Evolutionary conservation across 208 protist genomes (phyloP), one percentile per base, ranked within the genome.

Genomic region (Acanthamoeba quina): DNA sequence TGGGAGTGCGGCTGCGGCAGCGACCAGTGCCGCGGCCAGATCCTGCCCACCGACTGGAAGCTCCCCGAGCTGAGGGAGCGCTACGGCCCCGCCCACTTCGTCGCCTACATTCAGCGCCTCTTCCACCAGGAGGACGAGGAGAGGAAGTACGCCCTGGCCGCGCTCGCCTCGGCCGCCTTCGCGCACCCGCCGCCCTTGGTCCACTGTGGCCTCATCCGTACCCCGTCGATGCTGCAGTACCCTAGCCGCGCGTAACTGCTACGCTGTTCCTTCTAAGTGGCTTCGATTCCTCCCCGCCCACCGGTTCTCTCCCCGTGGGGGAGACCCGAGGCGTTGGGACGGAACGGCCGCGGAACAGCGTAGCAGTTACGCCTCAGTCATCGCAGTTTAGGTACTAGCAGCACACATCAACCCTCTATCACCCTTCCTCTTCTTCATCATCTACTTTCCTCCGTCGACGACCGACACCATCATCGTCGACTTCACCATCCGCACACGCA

Each of bases 201-300:
- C 26, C 49, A 86, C 49, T 86, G 78, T 17, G 78, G 78, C 70
- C n/a, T 29, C 64, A 37, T 70, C 29, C n/a, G 70, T 49, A n/a
- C 78, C 24, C 49, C 49, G 21, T 37, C 49, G 24, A 26, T 62
- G 78, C 78, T 62, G 7, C 41, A 58, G 19, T 31, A 58, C 49
- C 62, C 86, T 92, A 92, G 86, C 86, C 60, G 86, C 86, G 86
- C 86, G 86, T 92, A 92, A 92, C 86, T 92, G 86, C 86, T 92
- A 92, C 86, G 86, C 86, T 92, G 64, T 92, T 92, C 86, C 86
- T 92, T 76, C 54, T 31, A 92, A 92, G 86, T 34, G 86, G 86
- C 86, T 92, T 76, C 5, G 37, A 6, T 52, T 62, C 86, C 49
- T 92, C 86, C 78, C 3, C 49, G 41, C 47, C 64, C 78, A 62